These are phyloP conservation scores for Hymenoscyphus infarciens DNA, from an alignment of 2,329 filamentous ascomycete species.

Conservation along the genomic window DNA sequence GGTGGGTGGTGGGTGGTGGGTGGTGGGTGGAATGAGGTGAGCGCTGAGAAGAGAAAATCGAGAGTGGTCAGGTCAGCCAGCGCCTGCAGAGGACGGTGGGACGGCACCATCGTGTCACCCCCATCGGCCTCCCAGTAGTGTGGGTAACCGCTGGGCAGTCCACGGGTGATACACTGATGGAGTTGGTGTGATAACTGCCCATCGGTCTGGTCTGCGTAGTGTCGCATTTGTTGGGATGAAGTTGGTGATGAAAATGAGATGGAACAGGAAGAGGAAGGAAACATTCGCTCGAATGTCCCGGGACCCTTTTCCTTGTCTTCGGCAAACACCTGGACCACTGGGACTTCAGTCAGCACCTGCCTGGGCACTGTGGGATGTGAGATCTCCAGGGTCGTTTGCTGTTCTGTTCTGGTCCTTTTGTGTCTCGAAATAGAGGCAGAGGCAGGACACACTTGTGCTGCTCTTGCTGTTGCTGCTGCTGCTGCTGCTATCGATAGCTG, in stretches of 20 bases:
- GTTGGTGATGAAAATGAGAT: background rate
- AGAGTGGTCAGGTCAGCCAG: background rate
- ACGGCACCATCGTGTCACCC: background rate
- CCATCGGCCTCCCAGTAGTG: background rate
- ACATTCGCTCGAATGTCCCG: background rate
- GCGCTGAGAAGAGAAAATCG: background rate
- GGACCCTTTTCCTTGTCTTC: background rate
- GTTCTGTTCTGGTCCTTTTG: background rate
- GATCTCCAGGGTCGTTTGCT: background rate
- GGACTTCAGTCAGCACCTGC: background rate
- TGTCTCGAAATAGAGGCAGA: conserved; percentile 3
- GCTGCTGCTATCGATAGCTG: background rate
- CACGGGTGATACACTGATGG: too few relatives aligned
- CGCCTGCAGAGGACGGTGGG: background rate
- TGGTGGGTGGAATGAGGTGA: background rate
- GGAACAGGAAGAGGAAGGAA: background rate
- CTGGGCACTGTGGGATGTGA: too few relatives aligned
- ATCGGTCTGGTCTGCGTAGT: background rate
- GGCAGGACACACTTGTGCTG: background rate
- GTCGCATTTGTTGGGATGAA: background rate
- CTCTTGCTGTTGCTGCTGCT: background rate
- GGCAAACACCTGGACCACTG: background rate
- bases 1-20: background rate
- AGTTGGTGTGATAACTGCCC: background rate
- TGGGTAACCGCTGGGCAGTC: background rate